Evolutionary conservation across 257 asterid genomes (phyloP), one percentile per base, ranked within the genome.

Genomic region (Capsicum chinense): DNA sequence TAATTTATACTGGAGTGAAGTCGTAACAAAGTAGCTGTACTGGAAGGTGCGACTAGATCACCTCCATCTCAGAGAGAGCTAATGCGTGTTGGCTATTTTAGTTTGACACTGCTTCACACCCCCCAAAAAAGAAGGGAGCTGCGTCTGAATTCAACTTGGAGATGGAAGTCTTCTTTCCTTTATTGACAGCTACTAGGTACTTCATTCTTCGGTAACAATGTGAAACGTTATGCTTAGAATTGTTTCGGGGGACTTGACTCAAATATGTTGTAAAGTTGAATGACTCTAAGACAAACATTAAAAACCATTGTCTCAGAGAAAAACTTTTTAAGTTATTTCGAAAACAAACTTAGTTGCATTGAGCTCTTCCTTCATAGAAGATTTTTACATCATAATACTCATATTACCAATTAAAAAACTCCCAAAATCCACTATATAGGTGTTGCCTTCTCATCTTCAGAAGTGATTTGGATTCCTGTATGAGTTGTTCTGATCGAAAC

Each of bases 281-380:
- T 4, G 37, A 71, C 86, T 84, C 85, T 84, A 79, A 86, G 85
- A 80, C 87, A 74, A 79, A 84, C 88, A 76, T 66, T 70, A 89
- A 89, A 89, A 87, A 74, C 85, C 73, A 86, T 83, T 71, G 82
- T 87, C 89, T 80, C 80, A 64, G 85, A 79, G 88, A 80, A 76
- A 64, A 83, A 74, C 42, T 83, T 62, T 62, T 17, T 58, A 56
- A 33, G 59, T 62, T 52, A 62, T 71, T 73, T 60, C 80, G 44
- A 39, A 79, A 60, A 19, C 79, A 62, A 67, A 62, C 69, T 39
- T 39, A 39, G 42, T 39, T 39, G 42, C 42, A 39, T 39, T 39
- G 42, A 39, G 42, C 42, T 39, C 42, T 39, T 39, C 42, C 5
- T 39, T 39, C 42, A 39, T 2, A 39, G 42, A 39, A 39, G 42